These are phyloP conservation scores for Populus hybrid DNA, from an alignment of 441 rosid genomes.

Conservation along the genomic window DNA sequence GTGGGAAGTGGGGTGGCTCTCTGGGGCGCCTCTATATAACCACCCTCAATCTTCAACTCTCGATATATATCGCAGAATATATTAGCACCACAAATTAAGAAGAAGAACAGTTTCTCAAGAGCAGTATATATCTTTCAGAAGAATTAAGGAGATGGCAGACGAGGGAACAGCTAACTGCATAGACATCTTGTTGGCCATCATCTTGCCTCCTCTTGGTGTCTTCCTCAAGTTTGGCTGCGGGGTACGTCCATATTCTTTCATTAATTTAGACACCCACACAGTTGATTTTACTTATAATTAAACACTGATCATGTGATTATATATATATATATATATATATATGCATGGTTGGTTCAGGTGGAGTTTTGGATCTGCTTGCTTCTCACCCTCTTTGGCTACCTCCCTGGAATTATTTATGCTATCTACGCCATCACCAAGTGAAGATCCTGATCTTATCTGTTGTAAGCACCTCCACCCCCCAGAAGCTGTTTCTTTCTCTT, in stretches of 20 bases:
- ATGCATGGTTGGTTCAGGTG: conserved; percentile 27
- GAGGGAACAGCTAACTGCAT: conserved; percentile 35
- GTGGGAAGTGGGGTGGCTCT: neutral
- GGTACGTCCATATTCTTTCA: conserved; percentile 21
- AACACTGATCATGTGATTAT: neutral
- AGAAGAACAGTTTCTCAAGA: neutral
- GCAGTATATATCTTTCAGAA: neutral
- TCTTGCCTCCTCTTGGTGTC: conserved; percentile 94
- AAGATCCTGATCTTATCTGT: neutral
- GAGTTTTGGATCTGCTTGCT: conserved; percentile 92
- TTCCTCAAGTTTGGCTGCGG: conserved; percentile 28
- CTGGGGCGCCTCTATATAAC: neutral
- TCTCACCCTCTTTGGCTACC: conserved; percentile 64
- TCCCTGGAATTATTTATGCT: conserved; percentile 88
- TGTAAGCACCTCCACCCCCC: neutral
- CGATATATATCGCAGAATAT: neutral
- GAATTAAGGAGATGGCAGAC: neutral
- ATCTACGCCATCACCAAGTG: conserved; percentile 74
- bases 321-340: neutral
- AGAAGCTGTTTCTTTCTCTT: neutral
- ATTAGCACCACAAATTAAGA: neutral
- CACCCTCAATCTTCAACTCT: neutral
- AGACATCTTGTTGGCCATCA: conserved; percentile 70
- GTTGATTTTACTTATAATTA: neutral
- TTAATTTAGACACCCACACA: neutral